A percentile compares a stretch with the other conserved stretches of the same genome.
phyloP scores from a whole-genome alignment of 805 yeast genomes.

The Candida chauliodis region DNA sequence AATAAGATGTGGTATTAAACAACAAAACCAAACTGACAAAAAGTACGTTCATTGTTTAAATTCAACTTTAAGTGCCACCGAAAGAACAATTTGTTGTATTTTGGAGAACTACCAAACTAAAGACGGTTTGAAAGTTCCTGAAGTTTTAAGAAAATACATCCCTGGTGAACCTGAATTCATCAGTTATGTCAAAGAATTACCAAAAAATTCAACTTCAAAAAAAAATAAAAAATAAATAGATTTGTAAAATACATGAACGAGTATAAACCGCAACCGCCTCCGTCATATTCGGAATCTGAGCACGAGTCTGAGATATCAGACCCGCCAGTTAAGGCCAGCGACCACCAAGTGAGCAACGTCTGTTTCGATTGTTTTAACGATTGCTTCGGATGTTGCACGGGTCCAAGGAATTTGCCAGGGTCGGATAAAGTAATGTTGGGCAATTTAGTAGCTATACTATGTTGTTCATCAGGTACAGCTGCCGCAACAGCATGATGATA shows the following conservation, averaged over 20 bases:
- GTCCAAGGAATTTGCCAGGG: slow-evolving; percentile 3
- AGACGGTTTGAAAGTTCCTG: slow-evolving; percentile 90
- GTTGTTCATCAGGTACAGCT: slow-evolving; percentile 5
- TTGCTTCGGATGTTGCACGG: slow-evolving; percentile 9
- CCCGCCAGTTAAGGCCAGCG: slow-evolving; percentile 6
- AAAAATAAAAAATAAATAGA: slow-evolving; percentile 17
- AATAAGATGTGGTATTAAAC: slow-evolving; percentile 97
- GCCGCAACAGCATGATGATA: slow-evolving; percentile 1
- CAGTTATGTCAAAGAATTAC: slow-evolving; percentile 85
- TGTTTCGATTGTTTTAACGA: slow-evolving; percentile 8
- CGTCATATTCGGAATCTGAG: slow-evolving; percentile 1
- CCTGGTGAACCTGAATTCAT: slow-evolving; percentile 98
- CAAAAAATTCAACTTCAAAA: slow-evolving; percentile 90
- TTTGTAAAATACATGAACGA: not conserved
- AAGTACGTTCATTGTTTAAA: slow-evolving; percentile 97
- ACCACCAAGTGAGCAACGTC: slow-evolving; percentile 5
- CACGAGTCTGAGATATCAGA: slow-evolving; percentile 7
- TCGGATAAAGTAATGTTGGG: slow-evolving; percentile 8
- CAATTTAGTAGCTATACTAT: slow-evolving; percentile 5
- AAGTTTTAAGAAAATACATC: slow-evolving; percentile 90
- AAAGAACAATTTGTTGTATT: slow-evolving; percentile 96
- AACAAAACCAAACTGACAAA: slow-evolving; percentile 92
- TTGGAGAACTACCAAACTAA: slow-evolving; percentile 97
- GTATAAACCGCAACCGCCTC: slow-evolving; percentile 5
- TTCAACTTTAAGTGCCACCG: slow-evolving; percentile 96